Conservation (phyloP, 2,329 filamentous ascomycete genomes). For the Pyricularia sp. region DNA sequence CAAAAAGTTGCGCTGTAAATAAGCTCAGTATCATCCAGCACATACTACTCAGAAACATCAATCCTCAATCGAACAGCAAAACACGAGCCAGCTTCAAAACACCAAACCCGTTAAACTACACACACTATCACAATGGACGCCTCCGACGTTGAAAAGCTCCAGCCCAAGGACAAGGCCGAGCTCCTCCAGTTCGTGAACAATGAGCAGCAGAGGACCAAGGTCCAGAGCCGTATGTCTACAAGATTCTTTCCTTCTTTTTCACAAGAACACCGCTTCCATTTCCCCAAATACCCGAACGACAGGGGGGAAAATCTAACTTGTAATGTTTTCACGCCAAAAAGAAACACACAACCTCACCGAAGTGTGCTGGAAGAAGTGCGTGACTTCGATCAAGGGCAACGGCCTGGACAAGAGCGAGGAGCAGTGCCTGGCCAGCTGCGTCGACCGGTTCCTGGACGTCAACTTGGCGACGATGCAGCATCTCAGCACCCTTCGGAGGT, state of each 20-base stretch:
- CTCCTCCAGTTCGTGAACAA: slow-evolving; percentile 77
- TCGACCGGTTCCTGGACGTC: slow-evolving; percentile 86
- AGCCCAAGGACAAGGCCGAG: slow-evolving; percentile 75
- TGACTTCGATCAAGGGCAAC: slow-evolving; percentile 63
- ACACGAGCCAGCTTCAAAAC: not conserved
- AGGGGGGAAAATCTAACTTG: not conserved
- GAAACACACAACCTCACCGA: slow-evolving; percentile 52
- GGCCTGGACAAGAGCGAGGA: slow-evolving; percentile 72
- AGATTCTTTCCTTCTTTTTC: slow-evolving; percentile 10
- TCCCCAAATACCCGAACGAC: not conserved
- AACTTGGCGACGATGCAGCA: slow-evolving; percentile 80
- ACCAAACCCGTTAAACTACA: not conserved
- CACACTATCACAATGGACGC: slow-evolving; percentile 27
- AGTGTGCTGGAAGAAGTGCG: slow-evolving; percentile 92
- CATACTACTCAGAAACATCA: not conserved
- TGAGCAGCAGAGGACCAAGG: slow-evolving; percentile 74
- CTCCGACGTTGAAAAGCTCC: slow-evolving; percentile 65
- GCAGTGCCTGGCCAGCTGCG: slow-evolving; percentile 81
- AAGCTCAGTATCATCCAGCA: not conserved
- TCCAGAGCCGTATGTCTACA: slow-evolving; percentile 47
- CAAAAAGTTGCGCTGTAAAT: not conserved
- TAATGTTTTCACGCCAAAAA: slow-evolving; percentile 15
- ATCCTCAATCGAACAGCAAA: not conserved
- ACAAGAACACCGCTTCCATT: not conserved
- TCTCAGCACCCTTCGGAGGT: slow-evolving; percentile 50